Evolutionary conservation across 2,329 filamentous ascomycete species (phyloP), one percentile per base, ranked within the genome.

Genomic region (Beauveria bassiana): DNA sequence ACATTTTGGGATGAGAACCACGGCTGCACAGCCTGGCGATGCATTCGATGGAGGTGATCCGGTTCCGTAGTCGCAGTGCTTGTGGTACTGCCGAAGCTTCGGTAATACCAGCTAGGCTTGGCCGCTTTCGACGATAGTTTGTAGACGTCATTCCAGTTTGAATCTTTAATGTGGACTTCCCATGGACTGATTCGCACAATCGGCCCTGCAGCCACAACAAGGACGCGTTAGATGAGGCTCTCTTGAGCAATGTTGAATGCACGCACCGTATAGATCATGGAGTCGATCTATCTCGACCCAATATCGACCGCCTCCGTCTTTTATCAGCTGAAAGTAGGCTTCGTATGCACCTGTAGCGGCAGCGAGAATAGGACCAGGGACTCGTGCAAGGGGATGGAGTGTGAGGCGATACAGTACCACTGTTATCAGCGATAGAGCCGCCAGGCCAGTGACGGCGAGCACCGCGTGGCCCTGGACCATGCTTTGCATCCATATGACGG

Each of bases 131-230:
- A 9, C 0, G 54, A 57, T n/a, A 57, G 8, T 14, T 47, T 57
- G 28, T 47, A 57, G 20, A 57, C 14, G 20, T 57, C 54, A 12
- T 38, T 57, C 42, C 43, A 57, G n/a, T 57, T 22, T 3, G 54
- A 34, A 18, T 57, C 54, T 22, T 57, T 47, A 20, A 57, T 57
- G 28, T 57, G 54, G 6, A 57, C 54, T 7, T 57, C 54, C 54
- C 54, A 57, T 18, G 54, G 54, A n/a, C 16, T 57, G 28, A 57
- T 57, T 5, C 54, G 54, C 18, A 57, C 54, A 24, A 57, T 57
- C 2, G 54, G 54, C 1, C 54, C 54, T 57, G 50, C 31, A 18
- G 9, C 14, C 12, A 28, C 7, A n/a, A n/a, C 26, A 10, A 22
- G 10, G 16, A 38, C 0, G 8, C 24, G 8, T 53, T 42, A 42